Conservation (phyloP, 2,329 filamentous ascomycete genomes). For the Taxawa tesnikishii region DNA sequence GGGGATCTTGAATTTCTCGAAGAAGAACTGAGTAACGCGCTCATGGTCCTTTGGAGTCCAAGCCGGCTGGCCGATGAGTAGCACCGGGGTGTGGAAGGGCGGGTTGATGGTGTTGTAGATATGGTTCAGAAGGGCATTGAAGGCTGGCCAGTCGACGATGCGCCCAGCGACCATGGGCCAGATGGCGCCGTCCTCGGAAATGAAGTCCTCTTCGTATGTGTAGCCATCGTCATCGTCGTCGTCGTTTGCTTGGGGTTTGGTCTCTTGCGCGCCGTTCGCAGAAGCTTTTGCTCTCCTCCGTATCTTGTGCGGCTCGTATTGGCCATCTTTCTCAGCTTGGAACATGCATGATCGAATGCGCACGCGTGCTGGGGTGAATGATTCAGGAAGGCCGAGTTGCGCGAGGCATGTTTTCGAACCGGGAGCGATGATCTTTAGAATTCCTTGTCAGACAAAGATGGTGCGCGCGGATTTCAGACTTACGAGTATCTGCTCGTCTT, state of each 20-base stretch:
- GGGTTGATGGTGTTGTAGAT: slow-evolving; percentile 82
- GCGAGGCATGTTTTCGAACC: slow-evolving; percentile 85
- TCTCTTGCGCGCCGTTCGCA: slow-evolving; percentile 14
- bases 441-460: not conserved
- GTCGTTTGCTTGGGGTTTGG: slow-evolving; percentile 24
- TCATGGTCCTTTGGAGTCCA: slow-evolving; percentile 87
- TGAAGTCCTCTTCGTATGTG: slow-evolving; percentile 77
- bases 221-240: slow-evolving; percentile 41
- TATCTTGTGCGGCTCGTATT: slow-evolving; percentile 73
- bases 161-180: slow-evolving; percentile 74
- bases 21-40: slow-evolving; percentile 81
- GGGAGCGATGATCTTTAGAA: slow-evolving; percentile 52
- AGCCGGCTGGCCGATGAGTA: slow-evolving; percentile 77
- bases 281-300: slow-evolving; percentile 32
- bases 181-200: slow-evolving; percentile 77
- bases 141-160: slow-evolving; percentile 83
- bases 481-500: slow-evolving; percentile 33
- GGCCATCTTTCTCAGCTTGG: slow-evolving; percentile 58
- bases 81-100: slow-evolving; percentile 85
- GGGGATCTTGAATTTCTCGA: slow-evolving; percentile 93
- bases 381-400: slow-evolving; percentile 78
- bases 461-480: slow-evolving; percentile 6
- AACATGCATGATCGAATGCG: slow-evolving; percentile 94
- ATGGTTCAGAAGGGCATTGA: slow-evolving; percentile 86
- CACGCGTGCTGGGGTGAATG: slow-evolving; percentile 78